Evolutionary conservation across 2,329 filamentous ascomycete species (phyloP).

Genomic region (Thelonectria olida): DNA sequence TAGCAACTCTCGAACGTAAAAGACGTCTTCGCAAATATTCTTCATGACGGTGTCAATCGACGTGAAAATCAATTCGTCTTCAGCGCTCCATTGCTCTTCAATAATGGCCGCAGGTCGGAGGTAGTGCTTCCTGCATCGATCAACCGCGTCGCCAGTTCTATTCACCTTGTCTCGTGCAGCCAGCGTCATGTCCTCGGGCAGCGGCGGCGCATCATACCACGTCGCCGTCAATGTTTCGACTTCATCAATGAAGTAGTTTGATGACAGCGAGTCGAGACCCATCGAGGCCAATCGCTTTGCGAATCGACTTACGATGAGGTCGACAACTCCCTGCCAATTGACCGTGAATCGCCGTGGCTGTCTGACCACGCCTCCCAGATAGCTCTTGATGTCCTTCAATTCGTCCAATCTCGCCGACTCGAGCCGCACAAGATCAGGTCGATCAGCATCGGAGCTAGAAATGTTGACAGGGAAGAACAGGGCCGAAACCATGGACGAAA

Average conservation of each 20-base stretch:
- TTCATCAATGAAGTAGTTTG: constrained; percentile 45
- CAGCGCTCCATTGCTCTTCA: constrained; percentile 44
- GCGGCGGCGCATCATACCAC: constrained; percentile 52
- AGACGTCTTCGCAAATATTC: constrained; percentile 50
- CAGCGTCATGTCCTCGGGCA: constrained; percentile 32
- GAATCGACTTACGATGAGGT: constrained; percentile 73
- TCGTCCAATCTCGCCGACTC: constrained; percentile 41
- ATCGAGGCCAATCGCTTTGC: constrained; percentile 60
- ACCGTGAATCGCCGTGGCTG: constrained; percentile 44
- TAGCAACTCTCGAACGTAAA: constrained; percentile 34
- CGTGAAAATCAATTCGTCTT: constrained; percentile 56
- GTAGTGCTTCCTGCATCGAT: constrained; percentile 58
- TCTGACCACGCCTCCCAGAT: constrained; percentile 55
- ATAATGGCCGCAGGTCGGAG: constrained; percentile 43
- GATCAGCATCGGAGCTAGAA: constrained; percentile 49
- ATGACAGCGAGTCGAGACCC: constrained; percentile 37
- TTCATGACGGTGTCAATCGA: constrained; percentile 52
- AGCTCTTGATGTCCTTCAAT: constrained; percentile 48
- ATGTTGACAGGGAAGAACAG: constrained; percentile 62
- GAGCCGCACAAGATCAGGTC: constrained; percentile 47
- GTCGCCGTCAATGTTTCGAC: constrained; percentile 51
- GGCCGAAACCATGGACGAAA: constrained; percentile 60
- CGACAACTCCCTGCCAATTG: constrained; percentile 73
- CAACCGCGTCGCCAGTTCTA: constrained; percentile 49
- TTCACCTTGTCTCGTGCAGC: constrained; percentile 41